Conservation (phyloP, 768 basidiomycete species). For the Mrakia gelida region DNA sequence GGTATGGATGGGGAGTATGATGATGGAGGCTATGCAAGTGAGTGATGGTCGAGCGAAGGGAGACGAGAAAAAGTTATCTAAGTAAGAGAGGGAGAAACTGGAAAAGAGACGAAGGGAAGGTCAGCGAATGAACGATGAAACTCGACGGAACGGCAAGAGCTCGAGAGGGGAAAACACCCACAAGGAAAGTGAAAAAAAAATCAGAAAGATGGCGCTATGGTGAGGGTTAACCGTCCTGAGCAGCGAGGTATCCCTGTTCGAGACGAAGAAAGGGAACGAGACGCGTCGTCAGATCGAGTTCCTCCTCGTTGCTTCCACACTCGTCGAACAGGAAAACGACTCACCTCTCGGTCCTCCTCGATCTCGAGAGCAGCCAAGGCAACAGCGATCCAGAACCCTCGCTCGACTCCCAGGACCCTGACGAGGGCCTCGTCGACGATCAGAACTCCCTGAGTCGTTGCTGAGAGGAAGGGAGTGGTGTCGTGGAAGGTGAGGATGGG, state of each 20-base stretch:
- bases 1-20: no score
- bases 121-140: background rate
- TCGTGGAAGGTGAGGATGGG: conserved; percentile 19
- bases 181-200: background rate
- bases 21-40: background rate
- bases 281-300: background rate
- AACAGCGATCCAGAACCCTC: conserved; percentile 23
- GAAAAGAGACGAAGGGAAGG: background rate
- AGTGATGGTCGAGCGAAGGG: background rate
- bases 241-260: conserved; percentile 8
- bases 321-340: background rate
- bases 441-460: conserved; percentile 16
- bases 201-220: no score
- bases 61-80: background rate
- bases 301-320: no score
- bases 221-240: background rate
- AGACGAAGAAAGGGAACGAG: background rate
- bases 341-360: conserved; percentile 17
- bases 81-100: background rate
- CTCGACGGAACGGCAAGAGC: no score
- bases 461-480: conserved; percentile 13
- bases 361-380: conserved; percentile 7
- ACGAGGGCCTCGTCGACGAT: conserved; percentile 21
- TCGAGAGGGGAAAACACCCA: background rate
- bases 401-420: conserved; percentile 12